phyloP scores from a whole-genome alignment of 2,329 filamentous ascomycete species.

The Lecanicillium sp. region DNA sequence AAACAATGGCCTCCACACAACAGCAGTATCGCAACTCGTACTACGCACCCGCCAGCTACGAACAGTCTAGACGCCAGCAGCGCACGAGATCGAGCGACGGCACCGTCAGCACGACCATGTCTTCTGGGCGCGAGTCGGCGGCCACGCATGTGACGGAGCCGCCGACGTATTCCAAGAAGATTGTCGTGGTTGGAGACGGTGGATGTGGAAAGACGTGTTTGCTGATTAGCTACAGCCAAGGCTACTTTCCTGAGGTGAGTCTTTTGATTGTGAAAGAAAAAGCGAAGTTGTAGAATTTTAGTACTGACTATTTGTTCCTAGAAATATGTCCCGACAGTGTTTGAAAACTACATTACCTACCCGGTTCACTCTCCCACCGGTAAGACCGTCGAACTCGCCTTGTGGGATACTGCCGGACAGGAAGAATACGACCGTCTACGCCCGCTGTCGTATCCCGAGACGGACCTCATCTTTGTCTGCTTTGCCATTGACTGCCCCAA shows the following conservation, averaged over 20 bases:
- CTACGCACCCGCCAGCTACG: conserved; percentile 31
- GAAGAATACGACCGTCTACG: conserved; percentile 97
- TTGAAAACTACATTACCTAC: conserved; percentile 99
- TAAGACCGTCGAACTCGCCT: conserved; percentile 90
- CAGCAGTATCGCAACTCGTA: conserved; percentile 48
- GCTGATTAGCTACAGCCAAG: conserved; percentile 96
- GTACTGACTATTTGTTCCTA: conserved; percentile 36
- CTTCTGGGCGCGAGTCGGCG: conserved; percentile 68
- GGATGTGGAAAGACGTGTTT: conserved; percentile 98
- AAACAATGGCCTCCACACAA: conserved; percentile 38
- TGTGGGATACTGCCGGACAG: conserved; percentile 98
- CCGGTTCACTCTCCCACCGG: conserved; percentile 79
- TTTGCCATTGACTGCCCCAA: conserved; percentile 99
- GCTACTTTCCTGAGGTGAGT: conserved; percentile 93
- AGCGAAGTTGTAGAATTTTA: too few species aligned
- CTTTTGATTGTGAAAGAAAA: not conserved
- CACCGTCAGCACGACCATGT: conserved; percentile 79
- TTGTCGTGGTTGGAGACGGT: conserved; percentile 95
- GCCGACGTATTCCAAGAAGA: conserved; percentile 95
- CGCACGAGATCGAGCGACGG: conserved; percentile 73
- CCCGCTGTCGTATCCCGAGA: conserved; percentile 95
- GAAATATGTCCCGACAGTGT: conserved; percentile 99
- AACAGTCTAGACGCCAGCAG: conserved; percentile 35
- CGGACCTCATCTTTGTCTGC: conserved; percentile 95
- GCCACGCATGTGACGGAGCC: conserved; percentile 83